Percentiles rank a stretch among this genome's conserved stretches.
These are phyloP conservation scores for Pochonia chlamydosporia DNA, from an alignment of 2,329 filamentous ascomycete species.

Conservation along the genomic window DNA sequence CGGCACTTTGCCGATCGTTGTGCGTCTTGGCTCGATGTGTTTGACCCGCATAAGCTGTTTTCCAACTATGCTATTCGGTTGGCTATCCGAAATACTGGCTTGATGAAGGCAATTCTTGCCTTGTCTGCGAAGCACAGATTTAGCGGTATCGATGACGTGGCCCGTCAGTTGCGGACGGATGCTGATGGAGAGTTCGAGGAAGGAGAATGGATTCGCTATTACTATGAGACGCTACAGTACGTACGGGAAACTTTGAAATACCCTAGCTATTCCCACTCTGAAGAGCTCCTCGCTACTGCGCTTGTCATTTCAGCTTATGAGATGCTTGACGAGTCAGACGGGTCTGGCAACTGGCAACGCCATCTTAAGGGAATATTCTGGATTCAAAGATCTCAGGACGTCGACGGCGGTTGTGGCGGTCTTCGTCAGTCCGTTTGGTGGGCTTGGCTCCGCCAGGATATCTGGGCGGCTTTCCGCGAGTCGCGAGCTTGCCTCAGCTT, in stretches of 20 bases:
- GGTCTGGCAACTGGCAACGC: constrained; percentile 46
- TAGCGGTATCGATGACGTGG: constrained; percentile 1
- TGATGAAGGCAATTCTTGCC: constrained; percentile 53
- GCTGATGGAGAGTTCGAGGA: constrained; percentile 10
- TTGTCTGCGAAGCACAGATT: constrained; percentile 42
- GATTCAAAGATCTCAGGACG: constrained; percentile 57
- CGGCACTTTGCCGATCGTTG: neutral
- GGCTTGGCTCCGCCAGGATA: constrained; percentile 61
- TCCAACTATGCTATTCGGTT: neutral
- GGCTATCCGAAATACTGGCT: constrained; percentile 37
- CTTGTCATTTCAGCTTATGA: constrained; percentile 59
- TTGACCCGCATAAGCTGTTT: neutral
- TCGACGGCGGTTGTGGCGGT: constrained; percentile 52
- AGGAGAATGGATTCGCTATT: constrained; percentile 38
- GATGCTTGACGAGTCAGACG: constrained; percentile 54
- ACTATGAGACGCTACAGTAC: constrained; percentile 58
- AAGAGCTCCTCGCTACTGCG: constrained; percentile 52
- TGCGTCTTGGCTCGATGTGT: neutral
- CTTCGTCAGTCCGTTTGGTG: constrained; percentile 57
- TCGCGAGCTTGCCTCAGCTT: constrained; percentile 50
- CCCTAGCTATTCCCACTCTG: constrained; percentile 36
- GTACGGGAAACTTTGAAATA: constrained; percentile 54
- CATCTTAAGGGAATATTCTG: constrained; percentile 61
- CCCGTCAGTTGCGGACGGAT: too few relatives aligned
- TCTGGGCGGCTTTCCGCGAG: constrained; percentile 59